phyloP scores from a whole-genome alignment of 305 asterid genomes.

The Fraxinus xanthoxyloides region DNA sequence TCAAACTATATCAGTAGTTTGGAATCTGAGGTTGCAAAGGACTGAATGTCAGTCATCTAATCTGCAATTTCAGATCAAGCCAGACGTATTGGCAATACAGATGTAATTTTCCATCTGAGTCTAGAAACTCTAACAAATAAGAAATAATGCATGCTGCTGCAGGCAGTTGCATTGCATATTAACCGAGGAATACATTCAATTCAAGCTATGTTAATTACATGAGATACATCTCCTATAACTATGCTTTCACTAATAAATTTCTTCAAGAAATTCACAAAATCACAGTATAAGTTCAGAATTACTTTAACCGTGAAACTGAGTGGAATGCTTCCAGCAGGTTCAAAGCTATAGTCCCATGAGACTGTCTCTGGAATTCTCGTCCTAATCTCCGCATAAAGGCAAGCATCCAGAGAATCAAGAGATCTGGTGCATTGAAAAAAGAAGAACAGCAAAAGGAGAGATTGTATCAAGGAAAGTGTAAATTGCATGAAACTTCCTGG shows the following conservation, averaged over 20 bases:
- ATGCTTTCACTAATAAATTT: not conserved
- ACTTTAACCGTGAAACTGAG: constrained; percentile 91
- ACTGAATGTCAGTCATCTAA: not conserved
- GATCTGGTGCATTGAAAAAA: constrained; percentile 48
- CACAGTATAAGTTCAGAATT: constrained; percentile 12
- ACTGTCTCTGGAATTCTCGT: constrained; percentile 90
- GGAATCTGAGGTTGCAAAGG: not conserved
- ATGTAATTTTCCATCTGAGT: not conserved
- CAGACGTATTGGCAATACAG: not conserved
- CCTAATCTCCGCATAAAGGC: constrained; percentile 84
- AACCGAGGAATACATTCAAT: not conserved
- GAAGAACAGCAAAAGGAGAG: not conserved
- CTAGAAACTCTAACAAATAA: not conserved
- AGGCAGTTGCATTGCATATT: not conserved
- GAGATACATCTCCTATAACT: not conserved
- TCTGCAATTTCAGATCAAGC: not conserved
- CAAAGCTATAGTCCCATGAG: constrained; percentile 96
- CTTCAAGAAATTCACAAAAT: not conserved
- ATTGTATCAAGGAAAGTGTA: not conserved
- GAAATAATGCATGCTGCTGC: not conserved
- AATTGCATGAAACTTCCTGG: not conserved
- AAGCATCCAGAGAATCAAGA: constrained; percentile 71
- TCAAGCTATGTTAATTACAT: not conserved
- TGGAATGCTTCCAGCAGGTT: constrained; percentile 86
- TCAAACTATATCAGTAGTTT: not conserved